phyloP scores from a whole-genome alignment of 1,284 basidiomycete species.

The Meira miltonrushii region DNA sequence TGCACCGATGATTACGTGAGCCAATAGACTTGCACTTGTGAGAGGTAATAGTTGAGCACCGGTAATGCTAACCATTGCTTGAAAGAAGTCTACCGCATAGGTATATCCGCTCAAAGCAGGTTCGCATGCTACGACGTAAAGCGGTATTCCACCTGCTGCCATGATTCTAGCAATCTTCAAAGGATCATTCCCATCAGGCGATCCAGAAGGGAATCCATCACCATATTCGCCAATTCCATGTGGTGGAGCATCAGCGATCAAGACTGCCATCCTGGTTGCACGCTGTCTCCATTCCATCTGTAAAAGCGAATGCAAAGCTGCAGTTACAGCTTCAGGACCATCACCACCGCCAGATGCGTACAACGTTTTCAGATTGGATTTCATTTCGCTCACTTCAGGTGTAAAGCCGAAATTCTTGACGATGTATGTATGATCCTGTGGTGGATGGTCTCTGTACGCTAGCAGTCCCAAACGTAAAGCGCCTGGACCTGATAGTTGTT shows the following conservation, averaged over 20 bases:
- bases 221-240: constrained; percentile 68
- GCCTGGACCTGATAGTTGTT: constrained; percentile 75
- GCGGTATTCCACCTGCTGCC: constrained; percentile 67
- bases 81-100: constrained; percentile 80
- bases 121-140: constrained; percentile 77
- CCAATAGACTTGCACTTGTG: constrained; percentile 87
- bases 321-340: constrained; percentile 95
- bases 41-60: constrained; percentile 86
- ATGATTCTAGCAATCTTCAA: constrained; percentile 78
- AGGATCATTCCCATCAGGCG: constrained; percentile 69
- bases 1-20: constrained; percentile 95
- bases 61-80: constrained; percentile 47
- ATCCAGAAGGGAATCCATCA: constrained; percentile 62
- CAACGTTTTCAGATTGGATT: constrained; percentile 72
- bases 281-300: constrained; percentile 71
- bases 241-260: constrained; percentile 92
- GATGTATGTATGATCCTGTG: constrained; percentile 59
- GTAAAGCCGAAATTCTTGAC: constrained; percentile 85
- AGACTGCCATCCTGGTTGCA: constrained; percentile 77
- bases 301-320: constrained; percentile 71
- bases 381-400: constrained; percentile 79
- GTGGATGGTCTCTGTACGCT: constrained; percentile 61
- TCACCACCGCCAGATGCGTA: constrained; percentile 92
- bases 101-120: constrained; percentile 77
- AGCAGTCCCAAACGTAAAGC: constrained; percentile 62